Percentiles rank a stretch among this genome's conserved stretches.
Evolutionary conservation across 2,329 filamentous ascomycete genomes (phyloP).

Genomic region (Aspergillus arachidicola): DNA sequence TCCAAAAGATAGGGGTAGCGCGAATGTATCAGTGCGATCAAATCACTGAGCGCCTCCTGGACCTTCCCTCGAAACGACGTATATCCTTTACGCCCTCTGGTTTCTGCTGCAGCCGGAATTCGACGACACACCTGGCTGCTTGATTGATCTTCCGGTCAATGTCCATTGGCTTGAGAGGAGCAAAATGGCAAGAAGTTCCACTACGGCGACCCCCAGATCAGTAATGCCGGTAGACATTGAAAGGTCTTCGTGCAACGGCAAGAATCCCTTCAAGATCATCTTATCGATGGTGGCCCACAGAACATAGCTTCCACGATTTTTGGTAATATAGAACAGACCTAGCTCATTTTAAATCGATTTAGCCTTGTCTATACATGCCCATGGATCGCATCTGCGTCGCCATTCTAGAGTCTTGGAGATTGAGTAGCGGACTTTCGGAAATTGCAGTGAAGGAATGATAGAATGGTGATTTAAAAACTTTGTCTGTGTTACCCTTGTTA

Average conservation of each 20-base stretch:
- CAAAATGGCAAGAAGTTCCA: neutral
- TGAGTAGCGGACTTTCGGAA: neutral
- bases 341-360: neutral
- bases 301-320: neutral
- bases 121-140: neutral
- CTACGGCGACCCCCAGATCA: neutral
- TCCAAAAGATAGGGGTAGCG: neutral
- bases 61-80: neutral
- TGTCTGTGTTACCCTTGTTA: neutral
- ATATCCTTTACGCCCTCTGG: neutral
- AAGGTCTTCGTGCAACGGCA: neutral
- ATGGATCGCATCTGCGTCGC: neutral
- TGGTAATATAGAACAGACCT: neutral
- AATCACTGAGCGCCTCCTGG: neutral
- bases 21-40: neutral
- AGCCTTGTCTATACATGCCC: neutral
- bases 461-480: neutral
- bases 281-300: neutral
- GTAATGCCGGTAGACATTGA: neutral
- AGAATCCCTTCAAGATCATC: neutral
- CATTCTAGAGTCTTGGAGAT: neutral
- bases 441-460: neutral
- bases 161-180: neutral
- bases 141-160: rapidly evolving
- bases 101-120: neutral